Base-by-base conservation (phyloP, 768 basidiomycete genomes). In the Suillus ampliporus region DNA sequence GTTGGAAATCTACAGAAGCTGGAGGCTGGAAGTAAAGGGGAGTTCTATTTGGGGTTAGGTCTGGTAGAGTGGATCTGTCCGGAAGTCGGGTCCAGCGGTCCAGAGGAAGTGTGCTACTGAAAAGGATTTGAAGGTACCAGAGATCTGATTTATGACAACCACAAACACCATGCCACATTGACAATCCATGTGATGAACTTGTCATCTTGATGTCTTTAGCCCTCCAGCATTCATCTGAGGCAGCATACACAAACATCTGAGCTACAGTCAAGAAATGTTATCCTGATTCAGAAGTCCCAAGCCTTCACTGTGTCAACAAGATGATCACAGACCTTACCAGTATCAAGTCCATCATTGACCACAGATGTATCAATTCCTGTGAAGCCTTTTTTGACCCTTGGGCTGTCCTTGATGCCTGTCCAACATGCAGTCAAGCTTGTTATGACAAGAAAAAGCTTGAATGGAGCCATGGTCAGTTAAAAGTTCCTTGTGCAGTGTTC, bases 321-420 rank as follows among this genome's bases (percentile, higher is more conserved):
- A 28, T 31, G 15, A 57, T 57, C 11, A n/a, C 35, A 21, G 35
- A 57, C 10, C 35, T 17, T 14, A 57, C 28, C 26, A 8, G 54
- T 34, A 21, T 57, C 26, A 23, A 65, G 66, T 38, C 44, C 38
- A 43, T 58, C 48, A 43, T 65, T 6, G 69, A 73, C 26, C 74
- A 82, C 60, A 83, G 82, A 79, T 83, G 81, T 47, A 61, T 71
- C 9, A 76, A 75, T 28, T 64, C 67, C 5, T 75, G 71, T 60
- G 46, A 60, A 17, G 70, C 65, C 17, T 75, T 67, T 31, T 69
- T 69, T 11, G 74, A 72, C 5, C 71, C 67, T 0, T 70, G 63
- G 41, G 17, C 50, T 10, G 21, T 54, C 28, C 23, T 53, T n/a
- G 41, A 61, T 11, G n/a, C 13, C 7, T 75, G 74, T 50, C 60